These are phyloP conservation scores for Entelexis paramagnoliae DNA, from an alignment of 1,139 yeast species.

Conservation along the genomic window DNA sequence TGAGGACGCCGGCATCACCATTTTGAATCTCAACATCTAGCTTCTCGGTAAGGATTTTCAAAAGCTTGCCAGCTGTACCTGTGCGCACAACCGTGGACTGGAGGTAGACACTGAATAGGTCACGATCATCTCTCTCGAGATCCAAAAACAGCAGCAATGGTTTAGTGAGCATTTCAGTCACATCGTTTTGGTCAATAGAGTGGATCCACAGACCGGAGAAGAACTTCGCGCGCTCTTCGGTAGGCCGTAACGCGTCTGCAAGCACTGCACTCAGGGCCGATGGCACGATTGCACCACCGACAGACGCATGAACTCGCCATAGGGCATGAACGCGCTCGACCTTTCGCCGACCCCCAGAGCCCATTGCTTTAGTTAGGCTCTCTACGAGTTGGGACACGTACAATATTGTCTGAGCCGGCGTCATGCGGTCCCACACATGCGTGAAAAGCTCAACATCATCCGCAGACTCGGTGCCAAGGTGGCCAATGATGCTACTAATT, in stretches of 20 bases:
- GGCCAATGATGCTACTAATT: not conserved
- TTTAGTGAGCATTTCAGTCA: slow-evolving; percentile 43
- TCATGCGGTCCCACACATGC: slow-evolving; percentile 14
- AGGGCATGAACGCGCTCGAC: slow-evolving; percentile 50
- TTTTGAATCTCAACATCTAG: slow-evolving; percentile 35
- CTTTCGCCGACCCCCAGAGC: slow-evolving; percentile 39
- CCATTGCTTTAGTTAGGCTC: slow-evolving; percentile 3
- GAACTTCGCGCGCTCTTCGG: slow-evolving; percentile 28
- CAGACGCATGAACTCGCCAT: slow-evolving; percentile 32
- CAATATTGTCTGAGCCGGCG: slow-evolving; percentile 9
- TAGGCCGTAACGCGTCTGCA: slow-evolving; percentile 20
- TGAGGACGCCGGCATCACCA: slow-evolving; percentile 21
- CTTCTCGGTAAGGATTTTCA: slow-evolving; percentile 43
- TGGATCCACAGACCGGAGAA: slow-evolving; percentile 37
- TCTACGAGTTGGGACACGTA: slow-evolving; percentile 16
- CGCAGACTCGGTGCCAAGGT: slow-evolving; percentile 2
- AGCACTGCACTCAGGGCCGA: slow-evolving; percentile 32
- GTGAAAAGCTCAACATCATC: slow-evolving; percentile 20
- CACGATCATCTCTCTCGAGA: slow-evolving; percentile 10
- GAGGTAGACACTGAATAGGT: slow-evolving; percentile 14
- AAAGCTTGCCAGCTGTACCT: slow-evolving; percentile 28
- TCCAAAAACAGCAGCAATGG: slow-evolving; percentile 51
- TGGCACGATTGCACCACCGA: slow-evolving; percentile 31
- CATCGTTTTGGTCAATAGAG: slow-evolving; percentile 34
- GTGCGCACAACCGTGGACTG: slow-evolving; percentile 21